Conservation (phyloP, 768 basidiomycete genomes). For the Pilatotrama ljubarskyi region DNA sequence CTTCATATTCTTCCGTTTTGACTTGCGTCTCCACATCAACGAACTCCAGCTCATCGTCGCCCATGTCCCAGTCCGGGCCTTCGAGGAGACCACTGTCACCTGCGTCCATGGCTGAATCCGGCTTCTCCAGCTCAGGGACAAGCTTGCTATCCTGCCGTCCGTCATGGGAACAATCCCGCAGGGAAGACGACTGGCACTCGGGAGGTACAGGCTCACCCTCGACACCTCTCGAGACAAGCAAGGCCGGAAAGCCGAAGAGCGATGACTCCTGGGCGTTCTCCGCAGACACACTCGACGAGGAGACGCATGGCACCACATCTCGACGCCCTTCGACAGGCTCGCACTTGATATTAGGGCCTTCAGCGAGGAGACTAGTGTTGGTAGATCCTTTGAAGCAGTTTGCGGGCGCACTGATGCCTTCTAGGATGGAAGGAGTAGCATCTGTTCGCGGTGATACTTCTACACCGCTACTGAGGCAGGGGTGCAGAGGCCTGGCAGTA, state of each 20-base stretch:
- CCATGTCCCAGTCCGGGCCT: slow-evolving; percentile 65
- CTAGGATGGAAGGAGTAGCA: not conserved
- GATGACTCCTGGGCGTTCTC: not conserved
- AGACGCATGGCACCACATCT: not conserved
- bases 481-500: not conserved
- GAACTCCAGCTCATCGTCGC: slow-evolving; percentile 64
- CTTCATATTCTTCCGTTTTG: slow-evolving; percentile 31
- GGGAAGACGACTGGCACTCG: not conserved
- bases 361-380: not conserved
- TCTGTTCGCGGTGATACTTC: no score
- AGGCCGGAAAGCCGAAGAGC: slow-evolving; percentile 13
- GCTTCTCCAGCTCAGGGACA: not conserved
- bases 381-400: not conserved
- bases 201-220: not conserved
- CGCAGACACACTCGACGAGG: no score
- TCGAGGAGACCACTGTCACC: slow-evolving; percentile 7
- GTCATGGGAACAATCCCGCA: slow-evolving; percentile 1
- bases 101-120: not conserved
- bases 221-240: not conserved
- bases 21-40: slow-evolving; percentile 32
- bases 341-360: slow-evolving; percentile 7
- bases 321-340: not conserved
- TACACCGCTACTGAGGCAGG: not conserved
- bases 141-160: not conserved
- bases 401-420: slow-evolving; percentile 11